Evolutionary conservation across 148 eudicot genomes (phyloP).

Genomic region (Chenopodium quinoa): DNA sequence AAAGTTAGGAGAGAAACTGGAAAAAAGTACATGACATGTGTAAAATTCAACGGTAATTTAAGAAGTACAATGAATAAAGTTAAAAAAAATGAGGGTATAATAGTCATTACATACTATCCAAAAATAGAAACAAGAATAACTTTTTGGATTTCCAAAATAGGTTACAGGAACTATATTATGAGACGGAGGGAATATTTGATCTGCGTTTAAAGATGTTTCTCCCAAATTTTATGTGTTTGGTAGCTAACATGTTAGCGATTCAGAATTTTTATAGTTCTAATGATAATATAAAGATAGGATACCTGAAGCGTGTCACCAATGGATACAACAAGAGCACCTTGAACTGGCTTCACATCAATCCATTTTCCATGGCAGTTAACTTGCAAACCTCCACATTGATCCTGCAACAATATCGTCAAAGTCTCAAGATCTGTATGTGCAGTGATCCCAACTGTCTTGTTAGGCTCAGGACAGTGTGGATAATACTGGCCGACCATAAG

Average conservation of each 20-base stretch:
- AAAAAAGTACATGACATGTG: too few relatives aligned
- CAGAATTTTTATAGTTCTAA: neutral
- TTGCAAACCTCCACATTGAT: conserved; percentile 39
- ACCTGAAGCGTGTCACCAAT: conserved; percentile 49
- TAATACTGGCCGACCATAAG: conserved; percentile 30
- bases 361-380: conserved; percentile 33
- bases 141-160: too few relatives aligned
- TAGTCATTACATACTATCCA: too few relatives aligned
- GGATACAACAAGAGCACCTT: conserved; percentile 38
- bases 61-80: too few relatives aligned
- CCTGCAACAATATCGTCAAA: conserved; percentile 39
- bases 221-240: too few relatives aligned
- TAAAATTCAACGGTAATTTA: too few relatives aligned
- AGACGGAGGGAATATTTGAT: too few relatives aligned
- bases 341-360: conserved; percentile 41
- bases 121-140: too few relatives aligned
- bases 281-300: neutral
- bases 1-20: too few relatives aligned
- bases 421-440: conserved; percentile 42
- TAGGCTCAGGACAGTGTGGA: conserved; percentile 46
- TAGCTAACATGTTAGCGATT: neutral
- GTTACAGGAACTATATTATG: too few relatives aligned
- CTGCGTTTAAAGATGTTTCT: too few relatives aligned
- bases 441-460: conserved; percentile 33
- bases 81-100: too few relatives aligned